A percentile compares a stretch with the other conserved stretches of the same genome.
These are phyloP conservation scores for Alternaria rosae DNA, from an alignment of 2,329 filamentous ascomycete species.

Conservation along the genomic window DNA sequence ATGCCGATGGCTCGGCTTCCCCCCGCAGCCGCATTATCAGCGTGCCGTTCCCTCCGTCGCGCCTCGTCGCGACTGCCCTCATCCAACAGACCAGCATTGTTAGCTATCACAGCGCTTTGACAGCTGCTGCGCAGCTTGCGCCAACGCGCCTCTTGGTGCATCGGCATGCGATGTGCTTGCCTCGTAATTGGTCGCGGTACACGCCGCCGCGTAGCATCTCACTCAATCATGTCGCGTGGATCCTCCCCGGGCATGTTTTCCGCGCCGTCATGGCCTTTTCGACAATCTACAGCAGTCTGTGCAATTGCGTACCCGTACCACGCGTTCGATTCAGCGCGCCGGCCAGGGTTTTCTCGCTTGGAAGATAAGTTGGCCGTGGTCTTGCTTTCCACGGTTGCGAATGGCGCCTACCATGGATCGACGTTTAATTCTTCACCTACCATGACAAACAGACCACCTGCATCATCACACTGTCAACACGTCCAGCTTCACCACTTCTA, in stretches of 20 bases:
- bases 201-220: background rate
- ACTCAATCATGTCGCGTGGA: background rate
- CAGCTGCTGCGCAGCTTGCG: background rate
- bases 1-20: background rate
- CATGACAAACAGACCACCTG: background rate
- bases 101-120: background rate
- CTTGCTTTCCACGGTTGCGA: slow-evolving; percentile 2
- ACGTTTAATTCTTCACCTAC: background rate
- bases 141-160: background rate
- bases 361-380: background rate
- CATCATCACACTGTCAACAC: background rate
- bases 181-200: background rate
- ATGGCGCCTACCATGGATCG: slow-evolving; percentile 1
- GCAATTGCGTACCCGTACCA: slow-evolving; percentile 5
- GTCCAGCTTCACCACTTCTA: background rate
- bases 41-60: background rate
- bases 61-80: background rate
- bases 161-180: background rate
- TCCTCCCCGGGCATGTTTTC: slow-evolving; percentile 3
- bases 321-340: background rate
- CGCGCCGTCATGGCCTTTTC: slow-evolving; percentile 3
- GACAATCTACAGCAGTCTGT: background rate
- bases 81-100: background rate
- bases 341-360: background rate
- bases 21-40: background rate